Percentiles rank a stretch among this genome's conserved stretches.
phyloP scores from a whole-genome alignment of 2,329 filamentous ascomycete species.

The Biscogniauxia marginata region DNA sequence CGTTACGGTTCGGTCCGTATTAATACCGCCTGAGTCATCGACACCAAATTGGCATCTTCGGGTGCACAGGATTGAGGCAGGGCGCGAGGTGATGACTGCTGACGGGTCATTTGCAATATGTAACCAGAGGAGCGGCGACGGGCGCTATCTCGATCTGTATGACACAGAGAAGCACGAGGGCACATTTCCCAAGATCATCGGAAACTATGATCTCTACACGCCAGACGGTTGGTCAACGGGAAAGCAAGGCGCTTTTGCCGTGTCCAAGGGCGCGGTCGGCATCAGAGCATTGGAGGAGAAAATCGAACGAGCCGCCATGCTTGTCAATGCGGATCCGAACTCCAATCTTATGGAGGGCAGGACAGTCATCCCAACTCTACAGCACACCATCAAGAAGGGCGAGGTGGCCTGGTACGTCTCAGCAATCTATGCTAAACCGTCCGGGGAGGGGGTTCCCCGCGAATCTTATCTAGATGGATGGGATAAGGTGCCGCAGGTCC shows the following conservation, averaged over 20 bases:
- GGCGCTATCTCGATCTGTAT: constrained; percentile 51
- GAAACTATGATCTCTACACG: constrained; percentile 58
- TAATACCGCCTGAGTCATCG: constrained; percentile 58
- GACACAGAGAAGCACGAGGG: constrained; percentile 46
- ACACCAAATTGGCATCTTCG: constrained; percentile 70
- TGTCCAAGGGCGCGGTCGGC: constrained; percentile 54
- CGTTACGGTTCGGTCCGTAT: constrained; percentile 62
- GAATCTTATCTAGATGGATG: constrained; percentile 59
- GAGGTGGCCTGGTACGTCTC: constrained; percentile 66
- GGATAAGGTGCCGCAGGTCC: constrained; percentile 57
- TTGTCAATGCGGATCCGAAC: constrained; percentile 76
- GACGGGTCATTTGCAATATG: constrained; percentile 73
- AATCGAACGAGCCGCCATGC: constrained; percentile 51
- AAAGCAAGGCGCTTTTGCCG: constrained; percentile 52
- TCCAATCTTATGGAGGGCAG: constrained; percentile 72
- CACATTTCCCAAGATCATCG: constrained; percentile 54
- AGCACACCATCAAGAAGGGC: constrained; percentile 57
- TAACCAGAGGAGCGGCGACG: constrained; percentile 48
- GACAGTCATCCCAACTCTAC: constrained; percentile 69
- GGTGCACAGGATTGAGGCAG: constrained; percentile 58
- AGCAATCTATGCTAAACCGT: constrained; percentile 69
- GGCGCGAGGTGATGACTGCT: constrained; percentile 63
- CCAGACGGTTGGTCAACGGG: constrained; percentile 54
- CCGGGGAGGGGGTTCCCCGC: constrained; percentile 49
- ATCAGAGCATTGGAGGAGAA: constrained; percentile 53